Conservation (phyloP, 306 rosid species). For the Acmispon strigosus region DNA sequence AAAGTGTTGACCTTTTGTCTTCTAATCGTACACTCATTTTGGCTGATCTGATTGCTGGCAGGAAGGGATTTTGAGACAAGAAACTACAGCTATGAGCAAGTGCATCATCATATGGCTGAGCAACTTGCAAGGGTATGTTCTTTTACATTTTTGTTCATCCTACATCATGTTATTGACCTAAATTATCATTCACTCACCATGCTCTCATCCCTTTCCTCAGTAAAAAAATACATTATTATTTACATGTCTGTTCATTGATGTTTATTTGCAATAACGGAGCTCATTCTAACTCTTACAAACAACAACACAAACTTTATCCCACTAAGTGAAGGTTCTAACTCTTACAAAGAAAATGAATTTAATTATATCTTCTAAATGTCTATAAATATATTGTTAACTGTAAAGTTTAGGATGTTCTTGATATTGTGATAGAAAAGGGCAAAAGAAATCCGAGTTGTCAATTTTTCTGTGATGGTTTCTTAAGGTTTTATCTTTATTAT, state of each 20-base stretch:
- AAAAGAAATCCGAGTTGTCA: background rate
- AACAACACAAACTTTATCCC: too few species aligned
- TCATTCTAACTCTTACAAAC: background rate
- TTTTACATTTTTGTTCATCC: slow-evolving; percentile 2
- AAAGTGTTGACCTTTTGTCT: slow-evolving; percentile 5
- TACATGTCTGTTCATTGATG: background rate
- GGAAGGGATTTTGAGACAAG: slow-evolving; percentile 97
- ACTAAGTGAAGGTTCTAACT: background rate
- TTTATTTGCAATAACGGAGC: background rate
- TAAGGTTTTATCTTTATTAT: background rate
- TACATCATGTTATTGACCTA: slow-evolving; percentile 5
- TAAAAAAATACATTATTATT: background rate
- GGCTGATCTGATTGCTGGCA: slow-evolving; percentile 37
- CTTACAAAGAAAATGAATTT: background rate
- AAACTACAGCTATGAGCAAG: slow-evolving; percentile 94
- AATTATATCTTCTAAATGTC: background rate
- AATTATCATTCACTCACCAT: background rate
- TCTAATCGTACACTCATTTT: slow-evolving; percentile 6
- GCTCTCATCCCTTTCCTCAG: background rate
- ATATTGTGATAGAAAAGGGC: background rate
- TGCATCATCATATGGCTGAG: slow-evolving; percentile 85
- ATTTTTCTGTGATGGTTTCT: background rate
- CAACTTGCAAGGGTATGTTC: slow-evolving; percentile 66
- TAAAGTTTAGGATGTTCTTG: background rate
- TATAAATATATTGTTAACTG: background rate